Conservation (phyloP, 1,139 yeast species). For the Debaryomyces nepalensis region DNA sequence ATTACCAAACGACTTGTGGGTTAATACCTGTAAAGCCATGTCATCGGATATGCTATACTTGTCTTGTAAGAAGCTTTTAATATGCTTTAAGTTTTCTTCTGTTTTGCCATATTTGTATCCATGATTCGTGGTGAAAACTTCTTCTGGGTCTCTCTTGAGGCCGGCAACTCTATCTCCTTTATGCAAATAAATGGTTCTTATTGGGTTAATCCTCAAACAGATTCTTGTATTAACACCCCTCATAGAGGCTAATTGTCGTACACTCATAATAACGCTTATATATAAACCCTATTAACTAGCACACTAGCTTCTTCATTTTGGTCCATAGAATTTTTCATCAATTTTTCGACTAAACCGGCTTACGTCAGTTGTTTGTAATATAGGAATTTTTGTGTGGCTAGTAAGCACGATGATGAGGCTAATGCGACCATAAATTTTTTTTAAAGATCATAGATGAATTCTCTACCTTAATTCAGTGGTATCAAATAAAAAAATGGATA, state of each 20-base stretch:
- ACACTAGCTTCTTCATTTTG: no score
- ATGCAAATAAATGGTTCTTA: conserved; percentile 43
- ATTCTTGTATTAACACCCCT: conserved; percentile 5
- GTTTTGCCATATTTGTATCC: conserved; percentile 64
- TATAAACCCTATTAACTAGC: background rate
- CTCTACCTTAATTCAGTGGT: background rate
- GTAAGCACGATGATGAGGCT: conserved; percentile 12
- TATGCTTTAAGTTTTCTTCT: conserved; percentile 51
- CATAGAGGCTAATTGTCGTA: conserved; percentile 20
- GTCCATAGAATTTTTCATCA: conserved; percentile 9
- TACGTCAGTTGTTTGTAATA: conserved; percentile 9
- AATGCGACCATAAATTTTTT: conserved; percentile 12
- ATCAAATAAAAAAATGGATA: conserved; percentile 67
- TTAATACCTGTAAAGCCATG: conserved; percentile 73
- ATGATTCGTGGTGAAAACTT: conserved; percentile 57
- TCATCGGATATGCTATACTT: conserved; percentile 55
- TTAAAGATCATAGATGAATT: conserved; percentile 2
- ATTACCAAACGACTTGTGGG: conserved; percentile 94
- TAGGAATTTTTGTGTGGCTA: conserved; percentile 6
- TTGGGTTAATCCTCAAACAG: conserved; percentile 9
- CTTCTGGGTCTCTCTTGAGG: conserved; percentile 74
- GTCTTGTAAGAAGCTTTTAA: conserved; percentile 51
- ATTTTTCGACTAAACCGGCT: conserved; percentile 9
- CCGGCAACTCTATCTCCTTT: conserved; percentile 73
- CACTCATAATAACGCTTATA: conserved; percentile 17